These are phyloP conservation scores for Termitomyces sp. DNA, from an alignment of 768 basidiomycete genomes.

Conservation along the genomic window DNA sequence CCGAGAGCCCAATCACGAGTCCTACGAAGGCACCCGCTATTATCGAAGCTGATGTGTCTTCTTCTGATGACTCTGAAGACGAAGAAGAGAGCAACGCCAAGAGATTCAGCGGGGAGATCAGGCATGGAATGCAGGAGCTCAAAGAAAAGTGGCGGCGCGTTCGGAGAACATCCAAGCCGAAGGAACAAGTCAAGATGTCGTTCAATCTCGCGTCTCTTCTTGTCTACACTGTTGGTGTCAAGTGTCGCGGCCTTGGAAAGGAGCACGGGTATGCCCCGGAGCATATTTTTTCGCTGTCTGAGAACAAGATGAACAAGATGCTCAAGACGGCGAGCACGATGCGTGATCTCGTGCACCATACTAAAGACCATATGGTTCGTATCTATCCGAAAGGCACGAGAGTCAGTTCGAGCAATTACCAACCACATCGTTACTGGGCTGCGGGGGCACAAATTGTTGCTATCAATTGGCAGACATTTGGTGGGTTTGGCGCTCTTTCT, in stretches of 20 bases:
- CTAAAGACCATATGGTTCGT: constrained; percentile 72
- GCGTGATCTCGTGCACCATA: constrained; percentile 81
- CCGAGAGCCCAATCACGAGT: constrained; percentile 11
- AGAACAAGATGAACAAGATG: constrained; percentile 72
- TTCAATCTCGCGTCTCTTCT: constrained; percentile 64
- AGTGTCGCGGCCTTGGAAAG: constrained; percentile 86
- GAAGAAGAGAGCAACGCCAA: constrained; percentile 11
- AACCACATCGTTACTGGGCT: constrained; percentile 85
- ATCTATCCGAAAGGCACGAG: constrained; percentile 84
- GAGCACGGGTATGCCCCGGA: constrained; percentile 80
- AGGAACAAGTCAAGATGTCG: constrained; percentile 62
- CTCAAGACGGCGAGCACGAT: constrained; percentile 50
- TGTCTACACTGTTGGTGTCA: constrained; percentile 94
- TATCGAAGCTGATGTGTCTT: constrained; percentile 20
- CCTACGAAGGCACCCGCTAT: constrained; percentile 15
- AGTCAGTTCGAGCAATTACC: constrained; percentile 80
- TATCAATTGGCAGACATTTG: constrained; percentile 96
- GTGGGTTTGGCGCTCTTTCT: constrained; percentile 29
- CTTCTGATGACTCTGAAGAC: constrained; percentile 15
- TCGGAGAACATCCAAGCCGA: constrained; percentile 26
- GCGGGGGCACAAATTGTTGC: constrained; percentile 34
- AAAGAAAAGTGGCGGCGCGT: constrained; percentile 21
- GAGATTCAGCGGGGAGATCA: constrained; percentile 10
- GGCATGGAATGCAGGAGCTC: constrained; percentile 15
- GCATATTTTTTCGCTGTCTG: constrained; percentile 92